Conservation (phyloP, 139 green algal species). For the Picochlorum sp. region DNA sequence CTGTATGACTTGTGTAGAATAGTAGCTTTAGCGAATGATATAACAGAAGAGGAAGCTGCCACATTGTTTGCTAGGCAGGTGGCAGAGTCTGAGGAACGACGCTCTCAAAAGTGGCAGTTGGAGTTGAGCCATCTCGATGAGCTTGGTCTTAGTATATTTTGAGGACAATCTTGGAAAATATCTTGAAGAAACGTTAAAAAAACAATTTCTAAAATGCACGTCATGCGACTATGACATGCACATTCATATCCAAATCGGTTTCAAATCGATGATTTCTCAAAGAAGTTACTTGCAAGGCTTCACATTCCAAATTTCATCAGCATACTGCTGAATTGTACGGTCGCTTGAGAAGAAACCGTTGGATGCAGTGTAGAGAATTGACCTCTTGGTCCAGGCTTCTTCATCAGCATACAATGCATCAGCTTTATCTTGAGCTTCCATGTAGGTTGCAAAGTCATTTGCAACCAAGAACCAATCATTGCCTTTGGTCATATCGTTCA, state of each 20-base stretch:
- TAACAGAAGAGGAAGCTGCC: not conserved
- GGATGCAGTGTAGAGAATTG: slow-evolving; percentile 63
- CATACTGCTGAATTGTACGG: slow-evolving; percentile 69
- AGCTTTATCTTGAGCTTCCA: slow-evolving; percentile 74
- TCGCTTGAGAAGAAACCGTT: slow-evolving; percentile 68
- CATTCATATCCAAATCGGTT: no score
- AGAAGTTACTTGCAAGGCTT: no score
- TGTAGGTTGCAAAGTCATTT: slow-evolving; percentile 90
- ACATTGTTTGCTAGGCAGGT: not conserved
- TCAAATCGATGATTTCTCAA: no score
- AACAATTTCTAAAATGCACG: no score
- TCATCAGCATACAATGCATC: slow-evolving; percentile 57
- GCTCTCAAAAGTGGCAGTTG: no score
- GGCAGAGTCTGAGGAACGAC: not conserved
- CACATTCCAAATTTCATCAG: slow-evolving; percentile 72
- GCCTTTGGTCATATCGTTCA: slow-evolving; percentile 71
- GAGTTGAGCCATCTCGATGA: no score
- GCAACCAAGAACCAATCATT: slow-evolving; percentile 60
- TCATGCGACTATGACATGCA: no score
- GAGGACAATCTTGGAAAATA: no score
- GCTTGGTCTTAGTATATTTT: no score
- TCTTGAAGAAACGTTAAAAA: no score
- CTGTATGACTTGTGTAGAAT: not conserved
- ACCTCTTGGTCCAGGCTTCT: slow-evolving; percentile 55
- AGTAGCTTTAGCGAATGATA: not conserved